These are phyloP conservation scores for Huntiella savannae DNA, from an alignment of 2,329 filamentous ascomycete genomes.

Conservation along the genomic window DNA sequence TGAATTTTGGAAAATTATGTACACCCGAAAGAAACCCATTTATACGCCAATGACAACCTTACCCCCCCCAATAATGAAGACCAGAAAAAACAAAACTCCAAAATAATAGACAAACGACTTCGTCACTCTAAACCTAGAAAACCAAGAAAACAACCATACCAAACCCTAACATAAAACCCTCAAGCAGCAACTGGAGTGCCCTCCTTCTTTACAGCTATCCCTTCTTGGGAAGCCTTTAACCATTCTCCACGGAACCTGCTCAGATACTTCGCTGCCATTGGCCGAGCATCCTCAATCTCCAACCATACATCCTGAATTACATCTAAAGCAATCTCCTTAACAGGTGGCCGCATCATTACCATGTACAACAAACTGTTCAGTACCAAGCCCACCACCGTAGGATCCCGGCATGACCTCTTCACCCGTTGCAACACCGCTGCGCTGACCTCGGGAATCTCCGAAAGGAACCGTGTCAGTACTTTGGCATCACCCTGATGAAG, in stretches of 20 bases:
- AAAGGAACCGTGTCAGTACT: constrained; percentile 73
- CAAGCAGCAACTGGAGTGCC: neutral
- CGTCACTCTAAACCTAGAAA: too few species aligned
- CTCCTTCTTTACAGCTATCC: constrained; percentile 4
- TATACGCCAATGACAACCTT: too few species aligned
- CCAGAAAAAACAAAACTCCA: too few species aligned
- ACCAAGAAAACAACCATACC: too few species aligned
- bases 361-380: constrained; percentile 47
- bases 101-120: too few species aligned
- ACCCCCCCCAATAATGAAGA: too few species aligned
- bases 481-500: constrained; percentile 71
- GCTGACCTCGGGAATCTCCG: constrained; percentile 72
- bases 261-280: constrained; percentile 43
- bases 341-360: constrained; percentile 48
- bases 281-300: constrained; percentile 43
- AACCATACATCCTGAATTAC: constrained; percentile 48
- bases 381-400: constrained; percentile 42
- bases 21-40: too few species aligned
- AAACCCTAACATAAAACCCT: too few species aligned
- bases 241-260: constrained; percentile 40
- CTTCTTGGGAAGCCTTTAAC: constrained; percentile 16
- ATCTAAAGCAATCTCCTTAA: constrained; percentile 42
- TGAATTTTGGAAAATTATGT: too few species aligned
- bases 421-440: constrained; percentile 53
- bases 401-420: constrained; percentile 45